Evolutionary conservation across 129 eudicot species (phyloP), one percentile per base, ranked within the genome.

Genomic region (Dittrichia graveolens): DNA sequence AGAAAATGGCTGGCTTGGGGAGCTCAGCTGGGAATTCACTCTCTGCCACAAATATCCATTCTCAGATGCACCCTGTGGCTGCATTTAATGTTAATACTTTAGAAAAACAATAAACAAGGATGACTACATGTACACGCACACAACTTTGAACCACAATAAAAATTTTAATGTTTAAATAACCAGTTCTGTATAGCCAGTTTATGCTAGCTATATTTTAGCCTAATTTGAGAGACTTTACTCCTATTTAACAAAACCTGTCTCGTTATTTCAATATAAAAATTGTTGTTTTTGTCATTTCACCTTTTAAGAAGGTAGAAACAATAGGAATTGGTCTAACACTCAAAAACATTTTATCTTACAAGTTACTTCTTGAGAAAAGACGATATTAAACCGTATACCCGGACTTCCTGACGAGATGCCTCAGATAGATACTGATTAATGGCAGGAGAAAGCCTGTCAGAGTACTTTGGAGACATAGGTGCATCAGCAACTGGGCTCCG

Each of bases 401-500:
- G 81, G 67, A 94, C 93, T 82, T 94, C 99, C 80, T 88, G 99
- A 11, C 97, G 87, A 39, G 99, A 93, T 42, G 99, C 99, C 83
- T 94, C 99, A 44, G 96, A 78, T 52, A 94, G 83, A 76, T 94
- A 94, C 18, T 90, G 92, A 74, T 94, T 94, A 77, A 94, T 94
- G 70, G 99, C 99, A 63, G 99, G 99, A 55, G 99, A 94, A 69
- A 94, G 92, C 77, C 96, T 86, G 10, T 94, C 99, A 54, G 99
- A 88, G 78, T 94, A 94, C 78, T 94, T 94, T 47, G 97, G 90
- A 61, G 97, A 85, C 56, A 78, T 73, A 38, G 97, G 99, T 76
- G 84, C 85, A 57, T 94, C 99, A 48, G 87, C 91, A 54, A 83
- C 83, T 0, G 90, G 86, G 67, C 95, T 90, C 60, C 96, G 90